Evolutionary conservation across 495 filamentous ascomycete species (phyloP).

Genomic region (Pseudoneurospora amorphoporcata): DNA sequence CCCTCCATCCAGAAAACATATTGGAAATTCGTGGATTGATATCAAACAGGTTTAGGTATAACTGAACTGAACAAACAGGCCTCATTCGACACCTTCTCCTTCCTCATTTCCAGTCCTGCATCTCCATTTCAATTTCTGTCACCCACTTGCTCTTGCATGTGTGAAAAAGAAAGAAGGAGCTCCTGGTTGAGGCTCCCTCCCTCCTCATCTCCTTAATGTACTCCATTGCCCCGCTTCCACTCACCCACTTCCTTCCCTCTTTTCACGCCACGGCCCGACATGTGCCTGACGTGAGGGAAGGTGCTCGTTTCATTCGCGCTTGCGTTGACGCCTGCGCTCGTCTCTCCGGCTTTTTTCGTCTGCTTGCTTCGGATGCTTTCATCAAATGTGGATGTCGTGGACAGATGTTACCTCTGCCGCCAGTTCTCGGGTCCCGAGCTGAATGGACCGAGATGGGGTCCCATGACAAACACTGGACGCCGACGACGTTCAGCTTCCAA

Average conservation of each 20-base stretch:
- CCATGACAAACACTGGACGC: background rate
- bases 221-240: background rate
- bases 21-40: background rate
- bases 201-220: background rate
- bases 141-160: background rate
- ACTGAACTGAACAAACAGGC: background rate
- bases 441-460: background rate
- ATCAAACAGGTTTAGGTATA: background rate
- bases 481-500: background rate
- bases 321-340: background rate
- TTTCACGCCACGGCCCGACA: constrained; percentile 5
- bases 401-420: background rate
- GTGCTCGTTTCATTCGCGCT: background rate
- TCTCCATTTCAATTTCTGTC: background rate
- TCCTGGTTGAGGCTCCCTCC: background rate
- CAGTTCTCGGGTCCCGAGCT: background rate
- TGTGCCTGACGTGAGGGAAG: constrained; percentile 13
- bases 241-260: background rate
- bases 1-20: background rate
- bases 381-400: background rate
- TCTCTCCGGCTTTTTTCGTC: background rate
- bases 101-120: background rate
- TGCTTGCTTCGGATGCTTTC: background rate
- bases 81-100: background rate
- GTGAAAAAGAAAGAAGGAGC: background rate